Percentiles rank a stretch among this genome's conserved stretches.
Evolutionary conservation across 2,329 filamentous ascomycete species (phyloP).

Genomic region (Malbranchea cinnamomea): DNA sequence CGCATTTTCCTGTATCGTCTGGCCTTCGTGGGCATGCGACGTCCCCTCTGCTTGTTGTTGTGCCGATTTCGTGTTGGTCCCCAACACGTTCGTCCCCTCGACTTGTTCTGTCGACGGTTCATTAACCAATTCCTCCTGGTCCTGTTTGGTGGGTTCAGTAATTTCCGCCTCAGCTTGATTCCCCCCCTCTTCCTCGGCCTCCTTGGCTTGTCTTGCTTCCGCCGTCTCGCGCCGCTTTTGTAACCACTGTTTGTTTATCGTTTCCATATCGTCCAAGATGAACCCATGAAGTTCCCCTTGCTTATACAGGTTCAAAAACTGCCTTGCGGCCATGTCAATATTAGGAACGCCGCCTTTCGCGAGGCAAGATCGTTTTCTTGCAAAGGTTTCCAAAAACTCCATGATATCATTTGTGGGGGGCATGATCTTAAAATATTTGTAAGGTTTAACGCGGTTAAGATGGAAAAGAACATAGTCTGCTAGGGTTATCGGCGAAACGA

Average conservation of each 20-base stretch:
- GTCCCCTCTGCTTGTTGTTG: no score
- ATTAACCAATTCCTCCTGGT: no score
- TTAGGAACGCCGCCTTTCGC: conserved; percentile 57
- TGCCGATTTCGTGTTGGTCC: no score
- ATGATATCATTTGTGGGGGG: conserved; percentile 73
- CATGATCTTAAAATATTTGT: conserved; percentile 48
- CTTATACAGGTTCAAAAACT: conserved; percentile 72
- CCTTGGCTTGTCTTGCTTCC: conserved; percentile 31
- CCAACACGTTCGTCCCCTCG: no score
- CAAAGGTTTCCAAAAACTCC: conserved; percentile 55
- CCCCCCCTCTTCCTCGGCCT: conserved; percentile 21
- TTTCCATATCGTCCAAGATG: conserved; percentile 60
- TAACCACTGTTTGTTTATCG: conserved; percentile 39
- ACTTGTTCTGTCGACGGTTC: no score
- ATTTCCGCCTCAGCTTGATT: no score
- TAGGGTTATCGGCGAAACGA: conserved; percentile 62
- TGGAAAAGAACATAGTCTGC: conserved; percentile 84
- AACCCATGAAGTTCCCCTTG: conserved; percentile 61
- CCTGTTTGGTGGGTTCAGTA: no score
- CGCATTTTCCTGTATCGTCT: no score
- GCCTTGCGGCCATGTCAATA: conserved; percentile 57
- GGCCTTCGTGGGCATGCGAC: no score
- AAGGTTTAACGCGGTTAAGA: conserved; percentile 54
- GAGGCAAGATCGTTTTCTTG: conserved; percentile 59
- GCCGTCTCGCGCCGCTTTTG: conserved; percentile 17